Conservation (phyloP, 78 protist species). For the Isochrysis galbana region DNA sequence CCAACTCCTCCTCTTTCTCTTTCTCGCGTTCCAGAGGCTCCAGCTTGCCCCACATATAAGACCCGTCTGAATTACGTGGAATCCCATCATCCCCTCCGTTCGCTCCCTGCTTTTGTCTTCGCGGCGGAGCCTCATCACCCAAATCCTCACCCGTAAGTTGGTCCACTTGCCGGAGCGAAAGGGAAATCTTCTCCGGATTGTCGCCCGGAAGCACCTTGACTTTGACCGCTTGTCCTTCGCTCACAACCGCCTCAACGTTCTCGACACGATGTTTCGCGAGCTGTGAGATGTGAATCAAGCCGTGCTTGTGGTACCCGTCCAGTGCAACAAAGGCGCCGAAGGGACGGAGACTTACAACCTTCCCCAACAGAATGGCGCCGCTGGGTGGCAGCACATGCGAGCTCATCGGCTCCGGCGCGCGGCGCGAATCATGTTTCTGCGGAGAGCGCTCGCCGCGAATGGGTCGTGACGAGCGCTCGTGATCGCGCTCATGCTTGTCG, state of each 20-base stretch:
- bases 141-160: not conserved
- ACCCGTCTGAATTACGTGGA: not conserved
- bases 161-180: not conserved
- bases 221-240: not conserved
- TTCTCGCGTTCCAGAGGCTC: not conserved
- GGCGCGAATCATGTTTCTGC: too few relatives aligned
- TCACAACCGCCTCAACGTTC: not conserved
- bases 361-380: not conserved
- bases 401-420: not conserved
- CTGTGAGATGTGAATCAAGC: conserved; percentile 7
- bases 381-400: not conserved
- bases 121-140: not conserved
- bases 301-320: not conserved
- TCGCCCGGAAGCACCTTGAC: not conserved
- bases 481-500: too few relatives aligned
- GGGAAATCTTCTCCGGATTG: not conserved
- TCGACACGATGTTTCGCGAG: not conserved
- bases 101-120: not conserved
- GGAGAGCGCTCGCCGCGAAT: too few relatives aligned
- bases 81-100: not conserved
- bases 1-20: not conserved
- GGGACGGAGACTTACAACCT: not conserved
- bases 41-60: not conserved
- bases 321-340: not conserved
- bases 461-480: too few relatives aligned